A percentile compares a stretch with the other conserved stretches of the same genome.
These are phyloP conservation scores for Fusarium beomiforme DNA, from an alignment of 2,329 filamentous ascomycete species.

Conservation along the genomic window DNA sequence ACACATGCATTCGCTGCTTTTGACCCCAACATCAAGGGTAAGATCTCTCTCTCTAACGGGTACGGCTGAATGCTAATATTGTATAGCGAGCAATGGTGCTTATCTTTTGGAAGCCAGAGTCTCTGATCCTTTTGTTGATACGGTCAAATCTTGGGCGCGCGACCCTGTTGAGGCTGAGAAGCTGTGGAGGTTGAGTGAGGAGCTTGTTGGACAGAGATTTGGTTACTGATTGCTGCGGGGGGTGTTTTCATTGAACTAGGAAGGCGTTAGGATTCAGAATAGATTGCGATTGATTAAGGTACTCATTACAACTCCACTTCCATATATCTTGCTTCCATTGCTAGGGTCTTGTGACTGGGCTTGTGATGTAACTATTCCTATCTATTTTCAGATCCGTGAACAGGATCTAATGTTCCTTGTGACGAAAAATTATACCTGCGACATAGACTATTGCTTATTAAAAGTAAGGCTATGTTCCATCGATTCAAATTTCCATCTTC, in stretches of 20 bases:
- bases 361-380: not conserved
- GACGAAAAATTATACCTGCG: too few species aligned
- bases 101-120: conserved; percentile 49
- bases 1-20: conserved; percentile 52
- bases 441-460: too few species aligned
- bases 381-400: too few species aligned
- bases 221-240: conserved; percentile 23
- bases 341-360: too few species aligned
- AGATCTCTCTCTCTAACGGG: not conserved
- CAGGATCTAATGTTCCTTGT: too few species aligned
- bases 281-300: not conserved
- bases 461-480: too few species aligned
- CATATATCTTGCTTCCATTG: not conserved
- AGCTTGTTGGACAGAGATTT: conserved; percentile 56
- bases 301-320: not conserved
- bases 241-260: not conserved
- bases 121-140: conserved; percentile 44
- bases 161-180: conserved; percentile 51
- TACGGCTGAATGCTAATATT: not conserved
- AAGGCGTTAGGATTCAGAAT: not conserved
- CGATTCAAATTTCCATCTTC: too few species aligned
- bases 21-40: conserved; percentile 47
- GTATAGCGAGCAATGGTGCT: conserved; percentile 45
- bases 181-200: conserved; percentile 58
- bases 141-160: conserved; percentile 46